Percentiles rank a stretch among this genome's conserved stretches.
Conservation (phyloP, 2,329 filamentous ascomycete species). For the Alternaria tenuissima region DNA sequence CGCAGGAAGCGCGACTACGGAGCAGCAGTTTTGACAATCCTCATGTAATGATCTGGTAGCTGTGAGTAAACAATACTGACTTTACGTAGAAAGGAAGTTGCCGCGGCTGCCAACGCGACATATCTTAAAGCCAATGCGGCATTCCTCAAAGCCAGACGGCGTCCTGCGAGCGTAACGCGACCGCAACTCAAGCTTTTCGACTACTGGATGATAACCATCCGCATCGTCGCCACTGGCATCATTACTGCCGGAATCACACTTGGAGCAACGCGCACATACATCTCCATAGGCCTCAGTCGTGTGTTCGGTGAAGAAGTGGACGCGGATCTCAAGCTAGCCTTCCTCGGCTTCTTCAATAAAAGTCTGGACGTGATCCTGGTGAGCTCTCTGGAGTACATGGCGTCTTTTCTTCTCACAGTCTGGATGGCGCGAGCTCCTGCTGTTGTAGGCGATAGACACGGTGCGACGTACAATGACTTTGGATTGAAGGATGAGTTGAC, state of each 20-base stretch:
- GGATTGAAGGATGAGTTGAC: slow-evolving; percentile 12
- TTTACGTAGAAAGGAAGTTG: not conserved
- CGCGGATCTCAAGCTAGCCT: slow-evolving; percentile 9
- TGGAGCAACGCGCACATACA: not conserved
- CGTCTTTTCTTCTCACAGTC: not conserved
- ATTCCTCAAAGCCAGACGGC: not conserved
- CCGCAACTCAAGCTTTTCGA: not conserved
- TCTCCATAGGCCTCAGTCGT: not conserved
- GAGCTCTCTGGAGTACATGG: slow-evolving; percentile 11
- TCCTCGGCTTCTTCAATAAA: slow-evolving; percentile 14
- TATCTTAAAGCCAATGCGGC: no score
- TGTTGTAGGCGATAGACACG: not conserved
- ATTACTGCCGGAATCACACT: not conserved
- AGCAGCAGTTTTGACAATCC: not conserved
- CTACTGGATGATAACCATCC: not conserved
- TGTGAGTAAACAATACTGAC: not conserved
- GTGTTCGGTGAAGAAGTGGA: slow-evolving; percentile 1
- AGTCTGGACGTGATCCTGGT: slow-evolving; percentile 10
- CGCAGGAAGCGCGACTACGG: not conserved
- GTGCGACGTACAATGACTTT: slow-evolving; percentile 10
- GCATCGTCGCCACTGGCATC: not conserved
- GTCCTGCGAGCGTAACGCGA: not conserved
- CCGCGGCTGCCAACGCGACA: not conserved
- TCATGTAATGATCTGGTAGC: not conserved
- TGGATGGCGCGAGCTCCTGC: slow-evolving; percentile 1